These are phyloP conservation scores for Quercus phellos DNA, from an alignment of 331 rosid species.

Conservation along the genomic window DNA sequence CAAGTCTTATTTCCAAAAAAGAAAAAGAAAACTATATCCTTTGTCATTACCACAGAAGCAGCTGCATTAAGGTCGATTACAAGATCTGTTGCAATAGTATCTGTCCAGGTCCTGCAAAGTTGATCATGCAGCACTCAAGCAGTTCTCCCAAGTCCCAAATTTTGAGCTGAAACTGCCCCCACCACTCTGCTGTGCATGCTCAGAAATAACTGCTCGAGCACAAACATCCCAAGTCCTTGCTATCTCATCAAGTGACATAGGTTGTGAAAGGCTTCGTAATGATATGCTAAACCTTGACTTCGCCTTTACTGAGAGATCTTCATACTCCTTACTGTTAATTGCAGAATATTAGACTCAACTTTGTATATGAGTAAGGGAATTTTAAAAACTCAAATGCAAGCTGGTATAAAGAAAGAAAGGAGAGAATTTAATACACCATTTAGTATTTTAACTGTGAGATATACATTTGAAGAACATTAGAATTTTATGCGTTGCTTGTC, in stretches of 20 bases:
- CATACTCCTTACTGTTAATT: conserved; percentile 68
- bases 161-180: conserved; percentile 96
- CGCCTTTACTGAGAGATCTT: conserved; percentile 82
- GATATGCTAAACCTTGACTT: conserved; percentile 85
- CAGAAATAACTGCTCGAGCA: conserved; percentile 77
- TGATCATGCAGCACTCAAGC: conserved; percentile 58
- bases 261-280: conserved; percentile 74
- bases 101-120: background rate
- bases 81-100: background rate
- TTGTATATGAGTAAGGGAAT: conserved; percentile 3
- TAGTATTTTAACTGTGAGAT: background rate
- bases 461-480: no score
- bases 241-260: conserved; percentile 80
- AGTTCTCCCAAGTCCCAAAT: conserved; percentile 84
- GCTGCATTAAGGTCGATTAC: conserved; percentile 5
- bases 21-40: background rate
- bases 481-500: no score
- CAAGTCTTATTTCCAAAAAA: background rate
- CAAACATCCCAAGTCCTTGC: conserved; percentile 92
- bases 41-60: background rate
- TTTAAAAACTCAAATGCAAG: background rate
- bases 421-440: background rate
- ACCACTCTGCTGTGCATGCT: conserved; percentile 84
- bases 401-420: background rate
- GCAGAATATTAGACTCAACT: conserved; percentile 7